These are phyloP conservation scores for Conticribra guillardii DNA, from an alignment of 108 stramenopile species.

Conservation along the genomic window DNA sequence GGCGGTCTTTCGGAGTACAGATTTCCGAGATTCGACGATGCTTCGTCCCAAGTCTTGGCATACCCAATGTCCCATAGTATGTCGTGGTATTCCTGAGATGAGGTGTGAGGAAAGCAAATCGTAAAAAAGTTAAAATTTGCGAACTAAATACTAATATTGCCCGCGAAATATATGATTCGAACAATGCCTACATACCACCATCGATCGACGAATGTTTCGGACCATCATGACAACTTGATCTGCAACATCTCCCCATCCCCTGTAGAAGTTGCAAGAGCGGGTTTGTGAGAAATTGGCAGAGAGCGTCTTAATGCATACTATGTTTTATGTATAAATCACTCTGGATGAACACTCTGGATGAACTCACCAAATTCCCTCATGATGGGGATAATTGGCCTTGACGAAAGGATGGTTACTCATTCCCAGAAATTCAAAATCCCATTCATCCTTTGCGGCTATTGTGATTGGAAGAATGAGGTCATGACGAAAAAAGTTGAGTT, in stretches of 20 bases:
- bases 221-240: conserved; percentile 23
- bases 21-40: conserved; percentile 13
- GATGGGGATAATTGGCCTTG: conserved; percentile 56
- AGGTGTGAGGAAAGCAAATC: too few relatives aligned
- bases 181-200: not conserved
- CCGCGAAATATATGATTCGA: not conserved
- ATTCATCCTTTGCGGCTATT: conserved; percentile 36
- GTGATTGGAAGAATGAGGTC: not conserved
- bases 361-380: conserved; percentile 46
- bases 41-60: conserved; percentile 39
- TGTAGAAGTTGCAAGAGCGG: not conserved
- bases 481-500: not conserved
- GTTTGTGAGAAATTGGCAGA: not conserved
- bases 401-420: conserved; percentile 51
- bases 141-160: too few relatives aligned
- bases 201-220: not conserved
- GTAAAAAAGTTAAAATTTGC: too few relatives aligned
- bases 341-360: too few relatives aligned
- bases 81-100: conserved; percentile 51
- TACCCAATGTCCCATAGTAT: conserved; percentile 39
- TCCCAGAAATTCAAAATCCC: conserved; percentile 42
- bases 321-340: not conserved
- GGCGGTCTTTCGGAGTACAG: conserved; percentile 34
- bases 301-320: not conserved
- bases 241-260: conserved; percentile 40